These are phyloP conservation scores for Triangularia verruculosa DNA, from an alignment of 2,329 filamentous ascomycete genomes.

Conservation along the genomic window DNA sequence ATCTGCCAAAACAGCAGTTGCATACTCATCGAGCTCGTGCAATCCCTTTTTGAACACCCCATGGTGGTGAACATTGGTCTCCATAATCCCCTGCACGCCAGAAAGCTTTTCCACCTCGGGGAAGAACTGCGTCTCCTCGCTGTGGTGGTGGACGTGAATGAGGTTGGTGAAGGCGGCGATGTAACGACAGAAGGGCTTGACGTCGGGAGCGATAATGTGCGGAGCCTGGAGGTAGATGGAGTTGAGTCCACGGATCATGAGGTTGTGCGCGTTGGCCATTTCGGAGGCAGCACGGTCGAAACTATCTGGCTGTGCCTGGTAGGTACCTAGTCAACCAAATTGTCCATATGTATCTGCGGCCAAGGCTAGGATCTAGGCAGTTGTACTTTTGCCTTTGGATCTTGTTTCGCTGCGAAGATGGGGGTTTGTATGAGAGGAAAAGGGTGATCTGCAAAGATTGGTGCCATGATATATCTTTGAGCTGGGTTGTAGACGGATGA, in stretches of 20 bases:
- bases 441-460: conserved; percentile 31
- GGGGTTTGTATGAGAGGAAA: conserved; percentile 26
- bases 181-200: conserved; percentile 35
- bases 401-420: conserved; percentile 8
- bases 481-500: not conserved
- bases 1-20: conserved; percentile 24
- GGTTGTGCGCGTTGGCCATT: conserved; percentile 37
- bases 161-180: conserved; percentile 33
- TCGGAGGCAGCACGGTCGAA: conserved; percentile 30
- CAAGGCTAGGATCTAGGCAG: not conserved
- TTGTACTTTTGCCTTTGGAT: not conserved
- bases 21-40: conserved; percentile 30
- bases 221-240: conserved; percentile 38
- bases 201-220: conserved; percentile 36
- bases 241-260: conserved; percentile 38
- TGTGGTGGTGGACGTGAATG: conserved; percentile 38
- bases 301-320: conserved; percentile 29
- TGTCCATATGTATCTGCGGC: not conserved
- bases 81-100: conserved; percentile 39
- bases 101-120: conserved; percentile 36
- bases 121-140: conserved; percentile 40
- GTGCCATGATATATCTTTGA: conserved; percentile 21
- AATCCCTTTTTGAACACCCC: conserved; percentile 36
- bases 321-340: no score
- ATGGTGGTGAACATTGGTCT: conserved; percentile 42